Evolutionary conservation across 352 stramenopile genomes (phyloP).

Genomic region (Globisporangium sylvaticum): DNA sequence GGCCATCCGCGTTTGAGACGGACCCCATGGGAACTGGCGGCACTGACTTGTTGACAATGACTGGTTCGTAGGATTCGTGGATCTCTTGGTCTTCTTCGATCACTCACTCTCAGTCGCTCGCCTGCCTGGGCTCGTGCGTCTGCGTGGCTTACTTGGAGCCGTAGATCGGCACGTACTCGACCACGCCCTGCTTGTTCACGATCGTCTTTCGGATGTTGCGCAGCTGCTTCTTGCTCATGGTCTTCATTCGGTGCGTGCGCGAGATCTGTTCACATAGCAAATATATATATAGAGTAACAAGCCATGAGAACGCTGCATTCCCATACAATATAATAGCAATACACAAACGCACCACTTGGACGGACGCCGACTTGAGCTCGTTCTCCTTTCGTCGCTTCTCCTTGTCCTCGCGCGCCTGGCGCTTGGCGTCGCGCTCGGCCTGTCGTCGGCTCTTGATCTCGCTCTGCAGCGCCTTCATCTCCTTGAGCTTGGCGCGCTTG

Average conservation of each 20-base stretch:
- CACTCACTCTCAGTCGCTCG: background rate
- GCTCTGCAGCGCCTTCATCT: conserved; percentile 79
- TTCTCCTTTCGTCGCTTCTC: conserved; percentile 87
- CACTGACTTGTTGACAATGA: background rate
- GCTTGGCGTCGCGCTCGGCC: conserved; percentile 68
- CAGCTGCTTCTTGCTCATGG: conserved; percentile 92
- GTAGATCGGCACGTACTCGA: conserved; percentile 86
- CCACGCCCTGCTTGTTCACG: conserved; percentile 88
- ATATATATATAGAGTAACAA: background rate
- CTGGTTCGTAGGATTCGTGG: too few species aligned
- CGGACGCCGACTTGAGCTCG: conserved; percentile 84
- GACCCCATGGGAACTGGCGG: background rate
- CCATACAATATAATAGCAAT: conserved; percentile 11
- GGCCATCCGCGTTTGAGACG: too few species aligned
- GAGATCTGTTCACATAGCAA: conserved; percentile 48
- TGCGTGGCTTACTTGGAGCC: conserved; percentile 49
- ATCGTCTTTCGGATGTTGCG: conserved; percentile 91
- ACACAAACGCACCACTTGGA: conserved; percentile 72
- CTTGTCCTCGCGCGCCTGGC: conserved; percentile 77
- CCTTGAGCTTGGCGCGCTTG: conserved; percentile 69
- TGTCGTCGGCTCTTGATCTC: conserved; percentile 80
- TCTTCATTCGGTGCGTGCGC: conserved; percentile 85
- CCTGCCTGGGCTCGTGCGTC: background rate
- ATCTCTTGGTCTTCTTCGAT: too few species aligned
- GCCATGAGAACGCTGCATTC: conserved; percentile 1